Conservation (phyloP, 176 grass and related monocot species). For the Rhynchospora pubera region DNA sequence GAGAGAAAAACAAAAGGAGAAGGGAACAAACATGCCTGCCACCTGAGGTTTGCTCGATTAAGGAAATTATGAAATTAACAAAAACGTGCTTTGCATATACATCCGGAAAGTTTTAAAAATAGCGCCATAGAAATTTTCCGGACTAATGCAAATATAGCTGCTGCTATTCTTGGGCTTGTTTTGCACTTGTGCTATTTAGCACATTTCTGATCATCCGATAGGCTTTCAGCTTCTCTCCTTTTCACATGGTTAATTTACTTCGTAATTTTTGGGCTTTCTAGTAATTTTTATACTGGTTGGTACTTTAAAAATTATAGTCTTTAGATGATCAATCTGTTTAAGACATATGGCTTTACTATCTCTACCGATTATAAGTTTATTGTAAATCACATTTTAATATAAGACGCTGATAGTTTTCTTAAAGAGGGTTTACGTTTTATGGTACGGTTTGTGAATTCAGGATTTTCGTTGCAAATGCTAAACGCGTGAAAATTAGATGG, state of each 20-base stretch:
- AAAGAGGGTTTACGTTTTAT: neutral
- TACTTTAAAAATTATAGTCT: too few species aligned
- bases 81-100: slow-evolving; percentile 6
- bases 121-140: neutral
- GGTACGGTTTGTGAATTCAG: neutral
- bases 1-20: slow-evolving; percentile 13
- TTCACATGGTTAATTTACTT: neutral
- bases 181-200: neutral
- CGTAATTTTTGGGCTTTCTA: neutral
- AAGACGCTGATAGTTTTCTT: neutral
- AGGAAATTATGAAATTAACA: slow-evolving; percentile 37
- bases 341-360: neutral
- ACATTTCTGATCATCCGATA: neutral
- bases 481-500: neutral
- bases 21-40: slow-evolving; percentile 73
- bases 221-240: neutral
- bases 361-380: neutral
- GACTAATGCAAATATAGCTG: neutral
- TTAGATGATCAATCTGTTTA: too few species aligned
- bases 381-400: neutral
- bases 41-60: slow-evolving; percentile 44
- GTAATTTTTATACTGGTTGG: neutral
- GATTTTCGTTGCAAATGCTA: too few species aligned
- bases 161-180: neutral
- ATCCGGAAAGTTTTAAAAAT: neutral